Percentiles rank a stretch among this genome's conserved stretches.
Evolutionary conservation across 2,329 filamentous ascomycete genomes (phyloP).

Genomic region (Chaetoscypha palmicola): DNA sequence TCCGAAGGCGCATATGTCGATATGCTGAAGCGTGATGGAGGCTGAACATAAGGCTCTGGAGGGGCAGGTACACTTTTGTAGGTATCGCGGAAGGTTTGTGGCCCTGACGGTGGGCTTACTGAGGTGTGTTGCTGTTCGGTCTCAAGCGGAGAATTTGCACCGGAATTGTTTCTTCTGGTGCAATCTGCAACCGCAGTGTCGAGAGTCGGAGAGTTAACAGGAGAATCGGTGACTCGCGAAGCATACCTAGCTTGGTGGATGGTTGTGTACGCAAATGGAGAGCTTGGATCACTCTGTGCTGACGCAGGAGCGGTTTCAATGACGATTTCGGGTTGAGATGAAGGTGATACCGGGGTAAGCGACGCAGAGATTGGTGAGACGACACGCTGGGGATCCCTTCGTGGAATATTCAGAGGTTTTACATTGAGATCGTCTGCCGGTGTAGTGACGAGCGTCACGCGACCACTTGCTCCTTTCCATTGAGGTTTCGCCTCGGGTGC

Average conservation of each 20-base stretch:
- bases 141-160: constrained; percentile 1
- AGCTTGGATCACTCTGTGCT: constrained; percentile 15
- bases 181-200: constrained; percentile 7
- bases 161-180: constrained; percentile 3
- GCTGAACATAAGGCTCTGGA: constrained; percentile 25
- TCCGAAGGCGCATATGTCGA: constrained; percentile 29
- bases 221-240: constrained; percentile 12
- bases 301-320: constrained; percentile 26
- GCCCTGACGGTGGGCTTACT: not conserved
- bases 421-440: constrained; percentile 53
- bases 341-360: constrained; percentile 21
- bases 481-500: constrained; percentile 39
- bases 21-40: constrained; percentile 29
- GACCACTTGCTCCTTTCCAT: constrained; percentile 69
- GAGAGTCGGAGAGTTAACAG: constrained; percentile 10
- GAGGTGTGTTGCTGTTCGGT: not conserved
- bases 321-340: constrained; percentile 14
- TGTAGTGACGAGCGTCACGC: constrained; percentile 55
- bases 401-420: constrained; percentile 49
- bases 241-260: constrained; percentile 9
- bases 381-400: constrained; percentile 39
- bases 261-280: constrained; percentile 14
- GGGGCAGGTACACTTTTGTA: constrained; percentile 13
- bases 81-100: constrained; percentile 22
- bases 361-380: constrained; percentile 19